Evolutionary conservation across 192 early-diverging fungal genomes (phyloP).

Genomic region (Chytriomyces confervae): DNA sequence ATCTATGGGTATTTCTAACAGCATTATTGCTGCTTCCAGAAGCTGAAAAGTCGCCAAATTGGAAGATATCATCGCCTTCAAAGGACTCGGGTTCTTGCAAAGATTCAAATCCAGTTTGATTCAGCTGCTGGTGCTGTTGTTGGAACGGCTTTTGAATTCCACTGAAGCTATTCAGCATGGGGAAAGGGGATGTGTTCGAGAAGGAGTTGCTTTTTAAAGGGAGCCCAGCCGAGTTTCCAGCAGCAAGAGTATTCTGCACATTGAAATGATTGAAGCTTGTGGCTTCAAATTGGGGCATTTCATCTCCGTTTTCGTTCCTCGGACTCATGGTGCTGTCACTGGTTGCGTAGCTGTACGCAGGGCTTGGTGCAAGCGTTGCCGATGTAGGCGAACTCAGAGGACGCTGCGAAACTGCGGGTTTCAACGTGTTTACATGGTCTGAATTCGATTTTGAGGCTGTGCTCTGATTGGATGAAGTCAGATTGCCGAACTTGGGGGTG

Average conservation of each 20-base stretch:
- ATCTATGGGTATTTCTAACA: not conserved
- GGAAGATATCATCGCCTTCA: not conserved
- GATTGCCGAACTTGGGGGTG: not conserved
- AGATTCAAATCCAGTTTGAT: not conserved
- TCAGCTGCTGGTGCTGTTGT: constrained; percentile 14
- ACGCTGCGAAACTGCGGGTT: not conserved
- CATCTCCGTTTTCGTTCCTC: not conserved
- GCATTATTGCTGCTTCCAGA: not conserved
- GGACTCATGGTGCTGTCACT: constrained; percentile 13
- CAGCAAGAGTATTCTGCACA: not conserved
- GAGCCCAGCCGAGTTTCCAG: not conserved
- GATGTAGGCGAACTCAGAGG: not conserved
- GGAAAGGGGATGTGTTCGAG: not conserved
- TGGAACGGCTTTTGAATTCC: not conserved
- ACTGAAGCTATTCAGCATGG: not conserved
- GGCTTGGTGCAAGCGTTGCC: not conserved
- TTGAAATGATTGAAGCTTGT: constrained; percentile 26
- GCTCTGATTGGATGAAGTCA: not conserved
- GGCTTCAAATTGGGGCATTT: constrained; percentile 25
- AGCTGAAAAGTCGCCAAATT: not conserved
- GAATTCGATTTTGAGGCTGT: constrained; percentile 8
- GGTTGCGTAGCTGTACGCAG: constrained; percentile 6
- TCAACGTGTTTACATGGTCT: not conserved
- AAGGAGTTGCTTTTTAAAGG: not conserved
- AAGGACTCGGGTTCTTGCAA: not conserved